Base-by-base conservation (phyloP, 1,284 basidiomycete genomes). In the Pseudozyma sp. region DNA sequence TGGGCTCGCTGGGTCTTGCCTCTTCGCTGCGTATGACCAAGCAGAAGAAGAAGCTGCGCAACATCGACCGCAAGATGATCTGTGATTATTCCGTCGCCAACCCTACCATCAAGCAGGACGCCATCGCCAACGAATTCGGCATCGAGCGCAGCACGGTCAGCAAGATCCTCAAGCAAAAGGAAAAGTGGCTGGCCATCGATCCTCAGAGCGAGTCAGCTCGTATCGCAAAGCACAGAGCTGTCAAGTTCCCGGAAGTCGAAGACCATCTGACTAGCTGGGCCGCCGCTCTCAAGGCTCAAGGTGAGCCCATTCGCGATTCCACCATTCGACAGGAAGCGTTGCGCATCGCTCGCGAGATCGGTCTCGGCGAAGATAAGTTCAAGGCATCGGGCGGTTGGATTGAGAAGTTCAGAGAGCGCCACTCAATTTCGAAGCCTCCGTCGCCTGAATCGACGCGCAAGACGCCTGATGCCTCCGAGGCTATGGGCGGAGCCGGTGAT, bases 61-160 rank as follows among this genome's bases (percentile, higher is more conserved):
- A 78, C 55, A 59, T 76, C 18, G 73, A 76, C 38, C 63, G 73
- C 45, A 76, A 76, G 58, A 45, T 59, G 57, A 76, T 76, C 58
- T 76, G 73, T 58, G 73, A 76, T 44, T 76, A 40, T 21, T 59
- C 59, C 16, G 52, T 52, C 8, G 68, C 68, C 47, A 57, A 71
- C 35, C 73, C 73, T 7, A 40, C 51, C 14, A 52, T 63, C 56
- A 76, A 76, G 51, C 73, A 76, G 52, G 73, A 76, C 25, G 58
- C 68, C 13, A 76, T 76, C 48, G 73, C 73, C 21, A 85, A 86
- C 12, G 86, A 87, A 43, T 95, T 91, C 83, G 89, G 89, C 56
- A 91, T 95, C 59, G 94, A 95, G 83, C 90, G 94, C 53, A 94
- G 92, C 85, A 95, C 93, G n/a, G 92, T 95, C 82, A 93, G 91